phyloP scores from a whole-genome alignment of 2,329 filamentous ascomycete genomes.

The Trichoderma sp. region DNA sequence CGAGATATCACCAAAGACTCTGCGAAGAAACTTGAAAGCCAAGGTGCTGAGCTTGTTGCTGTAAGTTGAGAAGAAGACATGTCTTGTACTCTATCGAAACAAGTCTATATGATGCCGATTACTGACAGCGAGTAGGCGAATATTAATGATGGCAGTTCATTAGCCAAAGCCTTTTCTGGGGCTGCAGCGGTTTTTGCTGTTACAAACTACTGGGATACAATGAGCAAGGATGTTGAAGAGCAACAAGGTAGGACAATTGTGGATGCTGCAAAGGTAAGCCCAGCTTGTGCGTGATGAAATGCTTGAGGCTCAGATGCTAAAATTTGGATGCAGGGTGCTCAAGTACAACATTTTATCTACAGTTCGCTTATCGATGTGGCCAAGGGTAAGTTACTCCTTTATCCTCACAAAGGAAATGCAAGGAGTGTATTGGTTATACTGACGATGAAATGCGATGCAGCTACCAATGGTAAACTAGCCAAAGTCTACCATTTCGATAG shows the following conservation, averaged over 20 bases:
- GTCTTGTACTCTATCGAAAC: no score
- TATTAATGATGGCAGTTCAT: constrained; percentile 1
- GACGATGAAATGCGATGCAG: not conserved
- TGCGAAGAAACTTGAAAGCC: not conserved
- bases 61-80: not conserved
- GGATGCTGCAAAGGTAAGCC: not conserved
- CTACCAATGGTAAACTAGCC: not conserved
- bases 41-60: constrained; percentile 2
- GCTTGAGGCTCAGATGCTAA: no score
- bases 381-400: no score
- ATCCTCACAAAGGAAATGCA: no score
- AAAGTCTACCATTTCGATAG: constrained; percentile 8
- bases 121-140: not conserved
- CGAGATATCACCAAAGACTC: not conserved
- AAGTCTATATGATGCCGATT: no score
- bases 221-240: constrained; percentile 2
- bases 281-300: not conserved
- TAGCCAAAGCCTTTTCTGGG: constrained; percentile 1
- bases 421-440: no score
- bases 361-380: no score
- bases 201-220: constrained; percentile 4
- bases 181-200: not conserved
- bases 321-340: no score
- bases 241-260: not conserved
- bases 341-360: no score